These are phyloP conservation scores for Globisporangium nagaii DNA, from an alignment of 352 stramenopile species.

Conservation along the genomic window DNA sequence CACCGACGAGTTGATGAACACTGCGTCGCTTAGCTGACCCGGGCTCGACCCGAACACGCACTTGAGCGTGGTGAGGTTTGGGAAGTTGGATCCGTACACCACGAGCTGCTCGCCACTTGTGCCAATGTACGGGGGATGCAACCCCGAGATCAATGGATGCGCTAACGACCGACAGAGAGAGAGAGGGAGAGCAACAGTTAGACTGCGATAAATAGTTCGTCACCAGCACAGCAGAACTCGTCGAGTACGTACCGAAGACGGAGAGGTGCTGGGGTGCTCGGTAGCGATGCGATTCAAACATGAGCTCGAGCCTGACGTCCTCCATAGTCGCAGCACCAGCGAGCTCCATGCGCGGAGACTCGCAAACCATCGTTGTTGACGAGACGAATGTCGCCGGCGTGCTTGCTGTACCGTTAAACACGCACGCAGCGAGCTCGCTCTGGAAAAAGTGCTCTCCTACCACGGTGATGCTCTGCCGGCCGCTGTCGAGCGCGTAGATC, in stretches of 20 bases:
- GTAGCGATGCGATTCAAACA: conserved; percentile 18
- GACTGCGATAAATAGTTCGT: too few species aligned
- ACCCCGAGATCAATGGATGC: conserved; percentile 16
- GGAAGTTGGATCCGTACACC: conserved; percentile 23
- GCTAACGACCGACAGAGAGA: too few species aligned
- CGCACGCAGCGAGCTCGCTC: conserved; percentile 19
- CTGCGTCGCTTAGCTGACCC: conserved; percentile 4
- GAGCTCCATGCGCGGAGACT: conserved; percentile 17
- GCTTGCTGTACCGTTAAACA: conserved; percentile 34
- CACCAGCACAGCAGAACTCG: too few species aligned
- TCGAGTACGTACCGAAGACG: conserved; percentile 4
- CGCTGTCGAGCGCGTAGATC: conserved; percentile 16
- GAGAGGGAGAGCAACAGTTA: too few species aligned
- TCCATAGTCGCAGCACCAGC: not conserved
- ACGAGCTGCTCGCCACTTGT: conserved; percentile 18
- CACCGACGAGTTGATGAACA: conserved; percentile 20
- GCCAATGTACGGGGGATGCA: conserved; percentile 22
- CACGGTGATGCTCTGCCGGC: conserved; percentile 21
- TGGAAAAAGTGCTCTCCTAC: conserved; percentile 28
- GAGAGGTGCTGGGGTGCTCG: not conserved
- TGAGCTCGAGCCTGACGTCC: conserved; percentile 18
- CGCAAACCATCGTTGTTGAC: conserved; percentile 18
- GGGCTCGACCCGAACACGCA: conserved; percentile 24
- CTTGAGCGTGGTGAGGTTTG: conserved; percentile 20
- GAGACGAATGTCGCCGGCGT: conserved; percentile 21